These are phyloP conservation scores for Corylus avellana DNA, from an alignment of 306 rosid genomes.

Conservation along the genomic window DNA sequence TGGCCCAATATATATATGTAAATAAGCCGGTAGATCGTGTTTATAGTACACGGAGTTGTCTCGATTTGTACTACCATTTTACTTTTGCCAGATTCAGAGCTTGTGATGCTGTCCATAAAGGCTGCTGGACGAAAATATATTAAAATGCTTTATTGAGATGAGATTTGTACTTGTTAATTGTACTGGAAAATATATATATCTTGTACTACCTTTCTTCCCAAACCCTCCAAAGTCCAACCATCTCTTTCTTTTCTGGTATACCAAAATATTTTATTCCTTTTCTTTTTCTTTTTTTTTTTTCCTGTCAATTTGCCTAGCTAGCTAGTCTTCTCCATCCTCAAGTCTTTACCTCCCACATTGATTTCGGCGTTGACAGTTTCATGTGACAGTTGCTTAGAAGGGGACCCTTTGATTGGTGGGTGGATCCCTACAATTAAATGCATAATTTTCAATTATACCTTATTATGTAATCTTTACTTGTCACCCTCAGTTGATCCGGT, in stretches of 20 bases:
- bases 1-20: not conserved
- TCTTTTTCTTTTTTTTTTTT: not conserved
- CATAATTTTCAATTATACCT: not conserved
- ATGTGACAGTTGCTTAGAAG: not conserved
- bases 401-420: not conserved
- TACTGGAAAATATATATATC: not conserved
- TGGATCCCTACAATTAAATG: not conserved
- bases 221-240: not conserved
- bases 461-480: not conserved
- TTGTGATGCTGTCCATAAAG: not conserved
- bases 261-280: not conserved
- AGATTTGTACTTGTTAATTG: constrained; percentile 2
- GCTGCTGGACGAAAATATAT: not conserved
- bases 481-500: too few relatives aligned
- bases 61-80: constrained; percentile 1
- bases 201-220: not conserved
- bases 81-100: not conserved
- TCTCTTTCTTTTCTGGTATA: constrained; percentile 5
- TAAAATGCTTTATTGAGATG: not conserved
- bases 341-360: not conserved
- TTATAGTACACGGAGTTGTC: not conserved
- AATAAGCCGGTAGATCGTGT: not conserved
- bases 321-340: not conserved
- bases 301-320: not conserved
- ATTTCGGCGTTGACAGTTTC: not conserved